A percentile compares a stretch with the other conserved stretches of the same genome.
phyloP scores from a whole-genome alignment of 345 rosid genomes.

The Iberis pinnata region DNA sequence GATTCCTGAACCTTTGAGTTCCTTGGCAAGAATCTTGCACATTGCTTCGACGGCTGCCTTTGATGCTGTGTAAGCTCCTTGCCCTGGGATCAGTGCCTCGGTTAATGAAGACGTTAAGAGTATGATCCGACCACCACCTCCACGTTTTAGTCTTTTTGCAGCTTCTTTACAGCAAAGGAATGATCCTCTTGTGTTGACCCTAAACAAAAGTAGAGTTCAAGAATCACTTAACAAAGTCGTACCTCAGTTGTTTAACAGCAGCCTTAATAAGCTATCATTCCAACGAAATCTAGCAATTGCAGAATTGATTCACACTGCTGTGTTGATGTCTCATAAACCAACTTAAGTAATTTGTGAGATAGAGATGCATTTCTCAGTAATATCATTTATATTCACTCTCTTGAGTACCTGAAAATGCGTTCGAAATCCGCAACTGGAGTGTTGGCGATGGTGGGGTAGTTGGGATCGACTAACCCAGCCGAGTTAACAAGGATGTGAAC shows the following conservation, averaged over 20 bases:
- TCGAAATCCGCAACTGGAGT: conserved; percentile 62
- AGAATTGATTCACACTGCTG: no score
- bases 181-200: conserved; percentile 45
- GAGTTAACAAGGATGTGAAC: conserved; percentile 51
- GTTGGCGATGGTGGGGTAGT: conserved; percentile 47
- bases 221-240: no score
- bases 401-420: conserved; percentile 23
- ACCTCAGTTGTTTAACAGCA: no score
- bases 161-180: conserved; percentile 45
- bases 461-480: conserved; percentile 53
- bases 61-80: conserved; percentile 35
- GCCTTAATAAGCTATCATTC: no score
- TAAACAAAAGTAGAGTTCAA: no score
- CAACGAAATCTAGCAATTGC: no score
- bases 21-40: conserved; percentile 45
- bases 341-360: no score
- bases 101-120: conserved; percentile 34
- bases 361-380: no score
- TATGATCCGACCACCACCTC: conserved; percentile 41
- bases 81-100: conserved; percentile 28
- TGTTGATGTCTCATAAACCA: no score
- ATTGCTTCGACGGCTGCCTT: conserved; percentile 46
- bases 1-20: conserved; percentile 44
- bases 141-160: conserved; percentile 36
- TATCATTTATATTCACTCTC: neutral